phyloP scores from a whole-genome alignment of 306 rosid genomes.

The Gastrolobium villosum region DNA sequence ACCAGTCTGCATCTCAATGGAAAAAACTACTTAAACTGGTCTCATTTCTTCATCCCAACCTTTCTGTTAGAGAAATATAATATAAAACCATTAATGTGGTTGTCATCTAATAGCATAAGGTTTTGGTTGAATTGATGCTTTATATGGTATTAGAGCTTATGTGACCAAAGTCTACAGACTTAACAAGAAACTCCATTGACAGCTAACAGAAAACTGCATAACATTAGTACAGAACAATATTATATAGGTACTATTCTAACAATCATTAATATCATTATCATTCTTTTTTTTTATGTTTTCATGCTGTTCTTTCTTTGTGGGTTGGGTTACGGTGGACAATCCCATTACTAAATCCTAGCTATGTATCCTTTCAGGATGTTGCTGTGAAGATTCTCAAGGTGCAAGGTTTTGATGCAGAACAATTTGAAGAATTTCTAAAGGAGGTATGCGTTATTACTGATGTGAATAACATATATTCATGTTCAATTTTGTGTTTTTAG shows the following conservation, averaged over 20 bases:
- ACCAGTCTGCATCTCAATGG: too few species aligned
- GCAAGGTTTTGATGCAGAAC: constrained; percentile 81
- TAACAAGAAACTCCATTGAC: too few species aligned
- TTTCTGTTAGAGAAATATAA: too few species aligned
- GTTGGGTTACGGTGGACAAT: constrained; percentile 3
- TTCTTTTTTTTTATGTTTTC: constrained; percentile 22
- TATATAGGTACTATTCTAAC: neutral
- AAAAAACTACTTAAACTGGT: too few species aligned
- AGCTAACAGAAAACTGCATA: too few species aligned
- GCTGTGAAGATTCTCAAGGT: constrained; percentile 95
- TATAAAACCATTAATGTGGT: too few species aligned
- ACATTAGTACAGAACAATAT: too few species aligned
- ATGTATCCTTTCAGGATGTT: constrained; percentile 74
- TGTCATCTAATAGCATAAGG: too few species aligned
- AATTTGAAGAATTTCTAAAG: constrained; percentile 77
- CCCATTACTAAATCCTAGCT: constrained; percentile 36
- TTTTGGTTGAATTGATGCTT: too few species aligned
- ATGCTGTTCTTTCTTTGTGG: constrained; percentile 33
- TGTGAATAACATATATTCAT: neutral
- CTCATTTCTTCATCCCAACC: too few species aligned
- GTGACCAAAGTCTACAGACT: too few species aligned
- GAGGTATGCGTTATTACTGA: constrained; percentile 65
- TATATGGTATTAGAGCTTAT: too few species aligned
- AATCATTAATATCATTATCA: constrained; percentile 18
- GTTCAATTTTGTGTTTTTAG: constrained; percentile 12